Conservation (phyloP, 2,329 filamentous ascomycete species). For the Coniochaeta sp. region DNA sequence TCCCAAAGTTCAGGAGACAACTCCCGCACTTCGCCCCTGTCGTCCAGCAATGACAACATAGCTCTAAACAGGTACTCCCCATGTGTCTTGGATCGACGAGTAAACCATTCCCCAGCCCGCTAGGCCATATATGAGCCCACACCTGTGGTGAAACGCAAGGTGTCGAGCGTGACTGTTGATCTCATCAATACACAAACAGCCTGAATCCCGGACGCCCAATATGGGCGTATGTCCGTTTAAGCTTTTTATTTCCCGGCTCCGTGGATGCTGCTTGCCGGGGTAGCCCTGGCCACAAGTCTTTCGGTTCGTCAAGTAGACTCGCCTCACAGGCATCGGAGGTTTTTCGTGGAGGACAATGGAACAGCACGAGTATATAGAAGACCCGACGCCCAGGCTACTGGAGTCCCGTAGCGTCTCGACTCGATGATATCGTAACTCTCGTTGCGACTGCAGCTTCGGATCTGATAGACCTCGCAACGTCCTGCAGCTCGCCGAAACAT, state of each 20-base stretch:
- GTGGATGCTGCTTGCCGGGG: neutral
- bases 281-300: neutral
- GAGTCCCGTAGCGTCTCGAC: neutral
- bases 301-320: no score
- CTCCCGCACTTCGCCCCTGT: neutral
- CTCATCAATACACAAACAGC: neutral
- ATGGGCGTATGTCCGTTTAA: neutral
- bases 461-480: neutral
- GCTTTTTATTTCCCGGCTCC: neutral
- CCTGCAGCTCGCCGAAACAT: neutral
- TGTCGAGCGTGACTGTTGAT: neutral
- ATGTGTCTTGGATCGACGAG: neutral
- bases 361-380: neutral
- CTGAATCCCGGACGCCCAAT: neutral
- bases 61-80: neutral
- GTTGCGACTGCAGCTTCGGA: neutral
- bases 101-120: neutral
- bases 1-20: neutral
- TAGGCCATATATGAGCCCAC: neutral
- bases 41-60: neutral
- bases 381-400: neutral
- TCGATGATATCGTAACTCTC: neutral
- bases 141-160: no score
- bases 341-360: neutral
- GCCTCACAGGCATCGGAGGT: neutral